These are phyloP conservation scores for Fusarium sp. DNA, from an alignment of 2,329 filamentous ascomycete genomes.

Conservation along the genomic window DNA sequence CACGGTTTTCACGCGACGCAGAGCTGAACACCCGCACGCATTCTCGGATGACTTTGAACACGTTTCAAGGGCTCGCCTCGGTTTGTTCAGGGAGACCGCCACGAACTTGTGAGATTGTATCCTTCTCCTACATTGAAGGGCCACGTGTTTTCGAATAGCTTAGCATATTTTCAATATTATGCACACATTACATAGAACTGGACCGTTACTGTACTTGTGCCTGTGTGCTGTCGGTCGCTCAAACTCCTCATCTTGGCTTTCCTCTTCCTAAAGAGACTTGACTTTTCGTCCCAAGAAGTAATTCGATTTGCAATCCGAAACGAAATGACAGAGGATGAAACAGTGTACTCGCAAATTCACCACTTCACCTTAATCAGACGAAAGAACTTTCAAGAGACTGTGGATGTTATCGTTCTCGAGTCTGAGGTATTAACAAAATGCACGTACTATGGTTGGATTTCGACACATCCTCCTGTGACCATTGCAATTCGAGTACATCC, in stretches of 20 bases:
- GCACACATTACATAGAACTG: no score
- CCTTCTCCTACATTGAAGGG: neutral
- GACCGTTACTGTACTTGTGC: neutral
- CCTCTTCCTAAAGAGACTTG: accelerated
- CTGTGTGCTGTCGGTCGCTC: accelerated
- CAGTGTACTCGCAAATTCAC: neutral
- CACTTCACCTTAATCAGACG: neutral
- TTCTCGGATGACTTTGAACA: neutral
- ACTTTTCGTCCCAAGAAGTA: neutral
- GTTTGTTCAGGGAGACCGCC: no score
- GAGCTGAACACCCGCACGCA: neutral
- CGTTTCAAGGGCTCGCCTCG: no score
- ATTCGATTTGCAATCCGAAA: neutral
- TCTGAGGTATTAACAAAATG: neutral
- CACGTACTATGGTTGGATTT: neutral
- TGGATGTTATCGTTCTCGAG: neutral
- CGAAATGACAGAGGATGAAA: accelerated
- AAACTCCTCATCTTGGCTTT: neutral
- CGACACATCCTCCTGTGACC: neutral
- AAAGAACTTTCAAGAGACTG: neutral
- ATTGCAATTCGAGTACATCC: neutral
- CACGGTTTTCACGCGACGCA: accelerated
- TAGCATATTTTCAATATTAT: neutral
- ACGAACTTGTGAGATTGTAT: neutral
- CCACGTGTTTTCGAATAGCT: neutral